Base-by-base conservation (phyloP, 139 green algal genomes). In the Chlamydomonas applanata region DNA sequence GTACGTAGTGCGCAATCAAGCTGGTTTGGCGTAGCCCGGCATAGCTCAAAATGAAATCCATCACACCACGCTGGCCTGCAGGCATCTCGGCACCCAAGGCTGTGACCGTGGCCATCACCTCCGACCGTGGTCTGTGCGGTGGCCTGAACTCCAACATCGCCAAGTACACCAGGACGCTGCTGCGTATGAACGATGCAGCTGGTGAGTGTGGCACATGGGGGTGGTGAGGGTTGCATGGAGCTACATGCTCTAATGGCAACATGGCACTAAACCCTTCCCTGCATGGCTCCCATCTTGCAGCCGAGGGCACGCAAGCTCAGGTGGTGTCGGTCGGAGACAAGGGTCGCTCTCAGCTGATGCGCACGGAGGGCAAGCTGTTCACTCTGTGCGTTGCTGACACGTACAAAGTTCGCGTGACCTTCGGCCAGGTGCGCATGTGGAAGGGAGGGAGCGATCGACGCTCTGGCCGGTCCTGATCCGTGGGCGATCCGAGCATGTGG, bases 41-140 rank as follows among this genome's bases (percentile, higher is more conserved):
- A 27, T 52, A 27, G 17, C 4, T 32, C 66, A 69, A 63, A 24
- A 77, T 72, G 68, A 66, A 54, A 70, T 45, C 29, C 29, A 22
- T 69, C 67, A 35, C 22, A 46, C 27, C n/a, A 36, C 29, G 35
- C 30, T 34, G 46, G 24, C 63, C 56, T 65, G 69, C 79, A 77
- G 79, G 36, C n/a, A 60, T 77, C 19, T 30, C 53, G 4, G 75
- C 69, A 7, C 67, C 61, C 62, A 94, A 92, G 78, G 88, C 86
- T 49, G 65, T 99, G 24, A 92, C 84, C 3, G 73, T 99, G 17
- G 86, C 95, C 5, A 71, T 99, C 30, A 95, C 94, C 0, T 94
- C 94, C 4, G 96, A 99, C 84, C 89, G 87, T 56, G 96, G 96
- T 36, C 89, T 99, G 56, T 99, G 96, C 83, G 96, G 96, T 73